phyloP scores from a whole-genome alignment of 768 basidiomycete species.

The Mycena leptocephala region DNA sequence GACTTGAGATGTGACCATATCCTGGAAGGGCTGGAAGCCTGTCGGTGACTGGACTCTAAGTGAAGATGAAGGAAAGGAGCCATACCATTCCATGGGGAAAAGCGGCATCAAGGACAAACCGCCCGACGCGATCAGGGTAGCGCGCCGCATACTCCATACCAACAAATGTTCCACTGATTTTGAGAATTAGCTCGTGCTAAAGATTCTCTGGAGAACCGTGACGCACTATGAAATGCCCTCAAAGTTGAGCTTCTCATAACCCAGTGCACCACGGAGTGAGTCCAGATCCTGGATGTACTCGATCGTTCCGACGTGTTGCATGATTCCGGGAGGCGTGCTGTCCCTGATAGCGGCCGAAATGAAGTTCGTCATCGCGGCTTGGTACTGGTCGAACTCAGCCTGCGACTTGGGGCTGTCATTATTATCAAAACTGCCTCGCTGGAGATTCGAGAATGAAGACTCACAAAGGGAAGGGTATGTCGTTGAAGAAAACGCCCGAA shows the following conservation, averaged over 20 bases:
- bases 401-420: slow-evolving; percentile 2
- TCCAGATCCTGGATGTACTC: slow-evolving; percentile 31
- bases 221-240: slow-evolving; percentile 30
- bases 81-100: slow-evolving; percentile 13
- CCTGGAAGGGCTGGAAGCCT: slow-evolving; percentile 12
- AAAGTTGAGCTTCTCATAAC: slow-evolving; percentile 25
- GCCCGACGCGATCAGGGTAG: slow-evolving; percentile 21
- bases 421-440: neutral
- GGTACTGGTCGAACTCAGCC: slow-evolving; percentile 26
- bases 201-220: neutral
- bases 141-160: slow-evolving; percentile 15
- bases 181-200: too few relatives aligned
- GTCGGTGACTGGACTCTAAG: neutral
- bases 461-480: slow-evolving; percentile 21
- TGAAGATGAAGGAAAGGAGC: neutral
- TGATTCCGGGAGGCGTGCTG: slow-evolving; percentile 24
- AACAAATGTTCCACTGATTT: slow-evolving; percentile 4
- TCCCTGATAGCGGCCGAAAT: neutral
- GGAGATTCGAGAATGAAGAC: neutral
- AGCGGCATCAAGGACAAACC: slow-evolving; percentile 26
- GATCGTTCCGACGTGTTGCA: slow-evolving; percentile 13
- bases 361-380: slow-evolving; percentile 24
- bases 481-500: slow-evolving; percentile 27
- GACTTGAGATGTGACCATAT: slow-evolving; percentile 27
- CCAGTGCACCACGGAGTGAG: slow-evolving; percentile 23